Base-by-base conservation (phyloP, 2,329 filamentous ascomycete genomes). In the Pseudodiploospora longispora region DNA sequence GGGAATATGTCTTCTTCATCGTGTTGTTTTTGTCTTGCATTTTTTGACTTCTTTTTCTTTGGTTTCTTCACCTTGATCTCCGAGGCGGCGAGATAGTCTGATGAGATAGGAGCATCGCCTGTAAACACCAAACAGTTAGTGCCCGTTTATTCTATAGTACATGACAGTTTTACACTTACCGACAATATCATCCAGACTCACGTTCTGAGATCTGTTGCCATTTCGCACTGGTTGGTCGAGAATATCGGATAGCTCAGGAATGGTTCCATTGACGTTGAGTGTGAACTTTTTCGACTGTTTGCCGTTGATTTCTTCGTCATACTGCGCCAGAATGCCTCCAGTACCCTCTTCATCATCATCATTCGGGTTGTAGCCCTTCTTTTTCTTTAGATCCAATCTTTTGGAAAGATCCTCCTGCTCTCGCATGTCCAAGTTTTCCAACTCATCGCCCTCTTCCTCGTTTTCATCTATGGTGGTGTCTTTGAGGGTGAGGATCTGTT, bases 21-120 rank as follows among this genome's bases (percentile, higher is more conserved):
- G n/a, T 73, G 66, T 2, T 74, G 75, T 53, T 83, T 85, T 59
- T 85, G 80, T 41, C 86, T 75, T 2, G 84, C 87, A 27, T 78
- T 74, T 62, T 89, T 91, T 30, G 80, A 76, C 66, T 91, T 93
- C 69, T 91, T 94, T 69, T 95, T 96, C 67, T 95, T 96, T 1
- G 87, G 83, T 63, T 95, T 98, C 68, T 89, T 94, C 50, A 97
- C 77, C 64, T 96, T 98, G 58, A 96, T 78, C 54, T 93, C 84
- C 2, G 85, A 86, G 10, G 83, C 69, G 49, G 95, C 88, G 51
- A 94, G 72, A 61, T 98, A 98, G 62, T 98, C 93, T 12, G 90
- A 95, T 10, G 78, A 53, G 12, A 55, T 63, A 47, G 69, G 66
- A 6, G 52, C 48, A 34, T 58, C 56, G 30, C 54, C 53, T 64